phyloP scores from a whole-genome alignment of 305 asterid genomes.

The Fraxinus floribunda region DNA sequence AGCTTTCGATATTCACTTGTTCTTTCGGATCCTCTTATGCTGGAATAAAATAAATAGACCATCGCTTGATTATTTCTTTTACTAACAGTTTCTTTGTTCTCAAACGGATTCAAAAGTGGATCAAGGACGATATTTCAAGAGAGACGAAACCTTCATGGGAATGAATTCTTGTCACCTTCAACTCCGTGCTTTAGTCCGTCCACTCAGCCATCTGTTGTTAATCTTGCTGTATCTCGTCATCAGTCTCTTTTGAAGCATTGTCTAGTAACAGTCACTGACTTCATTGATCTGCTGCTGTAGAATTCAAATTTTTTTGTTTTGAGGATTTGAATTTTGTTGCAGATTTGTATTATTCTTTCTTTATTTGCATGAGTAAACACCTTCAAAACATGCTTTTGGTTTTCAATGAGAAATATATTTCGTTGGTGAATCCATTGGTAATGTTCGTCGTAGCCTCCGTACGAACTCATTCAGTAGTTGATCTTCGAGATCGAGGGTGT shows the following conservation, averaged over 20 bases:
- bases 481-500: no score
- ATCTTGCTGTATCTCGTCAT: neutral
- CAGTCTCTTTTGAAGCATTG: neutral
- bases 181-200: neutral
- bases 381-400: no score
- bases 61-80: conserved; percentile 4
- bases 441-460: no score
- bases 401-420: no score
- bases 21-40: neutral
- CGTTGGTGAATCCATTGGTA: no score
- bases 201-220: neutral
- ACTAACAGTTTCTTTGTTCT: conserved; percentile 59
- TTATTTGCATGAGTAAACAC: neutral
- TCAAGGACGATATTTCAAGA: conserved; percentile 51
- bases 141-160: conserved; percentile 54
- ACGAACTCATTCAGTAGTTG: no score
- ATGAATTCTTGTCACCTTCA: conserved; percentile 21
- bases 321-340: neutral
- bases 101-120: conserved; percentile 57
- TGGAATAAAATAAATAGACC: neutral
- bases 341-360: neutral
- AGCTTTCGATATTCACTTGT: conserved; percentile 19
- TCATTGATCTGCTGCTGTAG: neutral
- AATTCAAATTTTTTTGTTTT: neutral
- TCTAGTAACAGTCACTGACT: neutral